Evolutionary conservation across 2,329 filamentous ascomycete genomes (phyloP), one percentile per base, ranked within the genome.

Genomic region (Apiospora marii): DNA sequence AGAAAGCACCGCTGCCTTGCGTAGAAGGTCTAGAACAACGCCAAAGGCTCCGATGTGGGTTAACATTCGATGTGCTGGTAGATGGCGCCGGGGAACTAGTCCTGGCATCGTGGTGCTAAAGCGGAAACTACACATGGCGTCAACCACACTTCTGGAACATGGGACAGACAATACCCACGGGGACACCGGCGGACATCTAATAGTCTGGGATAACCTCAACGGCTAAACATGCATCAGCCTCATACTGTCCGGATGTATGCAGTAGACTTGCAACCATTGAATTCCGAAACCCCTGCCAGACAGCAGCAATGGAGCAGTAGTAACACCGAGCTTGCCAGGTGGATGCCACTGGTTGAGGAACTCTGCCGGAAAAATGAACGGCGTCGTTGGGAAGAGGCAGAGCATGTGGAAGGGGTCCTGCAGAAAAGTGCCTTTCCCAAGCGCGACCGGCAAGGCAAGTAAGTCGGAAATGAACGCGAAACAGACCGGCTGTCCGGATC

Each of bases 141-240:
- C 19, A 41, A 41, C 58, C 58, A 64, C 34, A 14, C 34, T 64
- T 64, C 58, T 64, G 58, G 58, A 61, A 61, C 53, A 61, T 37
- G 19, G 19, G 46, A 49, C 46, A 49, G 30, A 37, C 7, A n/a
- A 61, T 37, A 37, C 34, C 58, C 58, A 64, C 58, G 58, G 58
- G 58, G 34, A 41, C 19, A 64, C 58, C 58, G 58, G 58, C 58
- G 58, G 58, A 24, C 34, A 64, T 14, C 3, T 64, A 41, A 64
- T 64, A 41, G 58, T 41, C 34, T 12, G 58, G 58, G 58, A 64
- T 64, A 13, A n/a, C 58, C 22, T 64, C 58, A 64, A 64, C 58
- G 58, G 58, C 58, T 64, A 64, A 41, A 41, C 53, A 61, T 37
- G 53, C 16, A 37, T 22, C 30, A 22, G 27, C 53, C 16, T 22